Evolutionary conservation across 2,329 filamentous ascomycete genomes (phyloP).

Genomic region (Clonostachys chloroleuca): DNA sequence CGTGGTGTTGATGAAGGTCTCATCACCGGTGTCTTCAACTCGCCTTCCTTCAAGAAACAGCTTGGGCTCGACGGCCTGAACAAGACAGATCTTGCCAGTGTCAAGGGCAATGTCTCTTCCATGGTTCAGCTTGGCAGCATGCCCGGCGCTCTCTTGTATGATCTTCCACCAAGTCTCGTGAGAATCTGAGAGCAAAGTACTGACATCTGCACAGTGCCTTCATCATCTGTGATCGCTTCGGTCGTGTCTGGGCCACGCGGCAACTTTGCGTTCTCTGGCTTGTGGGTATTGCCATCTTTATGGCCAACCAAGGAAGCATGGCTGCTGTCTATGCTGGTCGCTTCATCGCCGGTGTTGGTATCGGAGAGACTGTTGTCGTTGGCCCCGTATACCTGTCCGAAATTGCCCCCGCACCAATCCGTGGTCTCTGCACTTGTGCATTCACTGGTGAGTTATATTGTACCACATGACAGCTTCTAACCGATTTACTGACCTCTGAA

Average conservation of each 20-base stretch:
- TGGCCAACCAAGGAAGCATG: conserved; percentile 35
- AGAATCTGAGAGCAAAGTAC: not conserved
- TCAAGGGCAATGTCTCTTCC: conserved; percentile 4
- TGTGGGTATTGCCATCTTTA: conserved; percentile 41
- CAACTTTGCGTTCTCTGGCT: conserved; percentile 43
- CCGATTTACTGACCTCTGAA: too few relatives aligned
- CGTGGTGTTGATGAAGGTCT: conserved; percentile 7
- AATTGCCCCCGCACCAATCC: conserved; percentile 56
- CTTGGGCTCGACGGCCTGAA: conserved; percentile 1
- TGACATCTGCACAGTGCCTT: conserved; percentile 29
- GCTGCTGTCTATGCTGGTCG: conserved; percentile 48
- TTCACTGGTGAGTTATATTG: conserved; percentile 17
- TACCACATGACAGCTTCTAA: not conserved
- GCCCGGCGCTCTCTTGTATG: conserved; percentile 47
- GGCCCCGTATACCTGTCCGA: conserved; percentile 62
- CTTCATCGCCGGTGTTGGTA: conserved; percentile 49
- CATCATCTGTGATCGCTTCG: conserved; percentile 42
- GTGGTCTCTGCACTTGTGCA: conserved; percentile 58
- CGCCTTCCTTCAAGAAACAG: conserved; percentile 2
- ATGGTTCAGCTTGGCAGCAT: conserved; percentile 4
- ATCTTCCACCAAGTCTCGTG: not conserved
- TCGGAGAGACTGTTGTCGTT: conserved; percentile 53
- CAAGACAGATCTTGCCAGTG: not conserved
- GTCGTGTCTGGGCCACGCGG: conserved; percentile 45
- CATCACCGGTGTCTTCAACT: conserved; percentile 5